Conservation (phyloP, 345 rosid species). For the Carallia pectinifolia region DNA sequence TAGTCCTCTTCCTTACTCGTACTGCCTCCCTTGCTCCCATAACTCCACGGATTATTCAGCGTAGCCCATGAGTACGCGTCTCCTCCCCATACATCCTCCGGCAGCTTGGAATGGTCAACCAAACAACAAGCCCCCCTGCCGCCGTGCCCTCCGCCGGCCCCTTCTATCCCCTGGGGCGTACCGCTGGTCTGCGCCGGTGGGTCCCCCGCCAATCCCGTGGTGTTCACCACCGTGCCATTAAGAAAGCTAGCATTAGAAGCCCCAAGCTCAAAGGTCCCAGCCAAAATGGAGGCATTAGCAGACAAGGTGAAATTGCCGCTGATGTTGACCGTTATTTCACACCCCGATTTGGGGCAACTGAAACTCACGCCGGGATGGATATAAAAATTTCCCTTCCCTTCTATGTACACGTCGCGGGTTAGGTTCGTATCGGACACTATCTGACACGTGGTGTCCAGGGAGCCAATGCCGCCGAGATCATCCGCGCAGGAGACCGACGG, state of each 20-base stretch:
- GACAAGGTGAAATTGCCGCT: constrained; percentile 77
- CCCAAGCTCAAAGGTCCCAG: constrained; percentile 66
- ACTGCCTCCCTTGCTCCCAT: constrained; percentile 85
- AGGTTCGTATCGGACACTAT: constrained; percentile 84
- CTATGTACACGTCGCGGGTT: constrained; percentile 73
- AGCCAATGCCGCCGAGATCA: constrained; percentile 88
- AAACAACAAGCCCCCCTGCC: constrained; percentile 92
- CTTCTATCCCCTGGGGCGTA: constrained; percentile 81
- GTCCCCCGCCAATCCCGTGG: constrained; percentile 78
- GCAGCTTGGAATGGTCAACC: constrained; percentile 60
- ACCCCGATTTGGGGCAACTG: constrained; percentile 62
- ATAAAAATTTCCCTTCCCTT: constrained; percentile 76
- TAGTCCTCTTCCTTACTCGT: constrained; percentile 81
- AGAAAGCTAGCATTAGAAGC: constrained; percentile 71
- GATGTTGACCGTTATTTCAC: constrained; percentile 68
- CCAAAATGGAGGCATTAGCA: constrained; percentile 54
- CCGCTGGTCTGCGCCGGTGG: constrained; percentile 98
- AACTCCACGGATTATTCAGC: constrained; percentile 72
- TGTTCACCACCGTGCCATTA: constrained; percentile 62
- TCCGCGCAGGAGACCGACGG: constrained; percentile 86
- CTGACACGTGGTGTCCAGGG: constrained; percentile 79
- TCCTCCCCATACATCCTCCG: constrained; percentile 99
- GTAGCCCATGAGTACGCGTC: constrained; percentile 94
- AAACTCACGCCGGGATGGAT: constrained; percentile 72
- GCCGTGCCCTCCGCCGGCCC: constrained; percentile 97